Conservation (phyloP, 2,329 filamentous ascomycete genomes). For the Aspergillus pseudoterreus region DNA sequence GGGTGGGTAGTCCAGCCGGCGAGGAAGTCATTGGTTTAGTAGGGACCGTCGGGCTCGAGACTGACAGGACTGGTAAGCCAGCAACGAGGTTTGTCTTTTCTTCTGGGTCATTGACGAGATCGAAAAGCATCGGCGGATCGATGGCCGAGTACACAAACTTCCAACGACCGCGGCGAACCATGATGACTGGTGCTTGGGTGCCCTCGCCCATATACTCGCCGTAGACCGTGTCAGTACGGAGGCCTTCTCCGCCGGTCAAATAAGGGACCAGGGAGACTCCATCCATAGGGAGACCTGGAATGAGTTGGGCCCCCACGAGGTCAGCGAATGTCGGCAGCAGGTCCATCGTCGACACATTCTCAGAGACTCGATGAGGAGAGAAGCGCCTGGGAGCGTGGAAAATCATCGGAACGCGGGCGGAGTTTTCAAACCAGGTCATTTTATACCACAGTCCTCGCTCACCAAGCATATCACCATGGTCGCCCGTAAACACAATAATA, state of each 20-base stretch:
- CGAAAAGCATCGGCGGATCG: conserved; percentile 80
- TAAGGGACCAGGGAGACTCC: conserved; percentile 79
- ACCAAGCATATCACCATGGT: conserved; percentile 94
- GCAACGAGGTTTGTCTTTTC: conserved; percentile 68
- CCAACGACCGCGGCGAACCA: conserved; percentile 87
- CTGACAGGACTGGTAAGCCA: conserved; percentile 23
- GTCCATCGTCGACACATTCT: conserved; percentile 89
- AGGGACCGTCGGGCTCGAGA: too few relatives aligned
- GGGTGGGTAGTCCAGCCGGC: conserved; percentile 28
- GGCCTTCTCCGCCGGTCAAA: conserved; percentile 54
- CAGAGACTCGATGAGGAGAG: conserved; percentile 67
- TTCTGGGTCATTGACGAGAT: conserved; percentile 69
- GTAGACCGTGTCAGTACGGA: conserved; percentile 75
- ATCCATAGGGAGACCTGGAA: conserved; percentile 73
- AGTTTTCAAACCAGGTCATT: conserved; percentile 95
- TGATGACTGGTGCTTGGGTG: conserved; percentile 82
- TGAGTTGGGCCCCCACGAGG: conserved; percentile 67
- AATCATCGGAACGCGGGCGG: conserved; percentile 81
- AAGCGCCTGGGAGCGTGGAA: conserved; percentile 77
- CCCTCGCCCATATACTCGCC: conserved; percentile 95
- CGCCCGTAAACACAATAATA: conserved; percentile 86
- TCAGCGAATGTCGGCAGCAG: conserved; percentile 85
- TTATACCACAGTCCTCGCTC: conserved; percentile 93
- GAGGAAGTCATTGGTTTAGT: conserved; percentile 37
- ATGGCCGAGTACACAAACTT: conserved; percentile 86